Evolutionary conservation across 495 filamentous ascomycete species (phyloP).

Genomic region (Glonium stellatum): DNA sequence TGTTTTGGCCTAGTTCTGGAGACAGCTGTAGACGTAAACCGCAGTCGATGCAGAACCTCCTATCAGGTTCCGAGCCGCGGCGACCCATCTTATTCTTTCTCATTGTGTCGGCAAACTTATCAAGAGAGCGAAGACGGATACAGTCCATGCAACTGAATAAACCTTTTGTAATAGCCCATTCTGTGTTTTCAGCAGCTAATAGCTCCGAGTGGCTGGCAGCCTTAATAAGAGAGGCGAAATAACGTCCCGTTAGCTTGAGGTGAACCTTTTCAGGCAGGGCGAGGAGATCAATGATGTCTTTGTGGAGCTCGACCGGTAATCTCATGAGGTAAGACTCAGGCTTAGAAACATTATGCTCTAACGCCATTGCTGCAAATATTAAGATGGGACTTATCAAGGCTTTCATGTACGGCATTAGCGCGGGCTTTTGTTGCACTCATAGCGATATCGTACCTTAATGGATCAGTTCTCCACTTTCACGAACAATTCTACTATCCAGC

Average conservation of each 20-base stretch:
- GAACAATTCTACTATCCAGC: too few species aligned
- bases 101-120: slow-evolving; percentile 18
- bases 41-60: slow-evolving; percentile 18
- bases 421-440: too few species aligned
- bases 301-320: slow-evolving; percentile 20
- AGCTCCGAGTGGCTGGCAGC: slow-evolving; percentile 10
- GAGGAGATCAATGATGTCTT: slow-evolving; percentile 19
- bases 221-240: slow-evolving; percentile 13
- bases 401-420: too few species aligned
- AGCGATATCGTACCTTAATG: too few species aligned
- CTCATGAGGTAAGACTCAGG: slow-evolving; percentile 5
- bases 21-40: slow-evolving; percentile 4
- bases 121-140: slow-evolving; percentile 8
- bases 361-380: too few species aligned
- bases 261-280: slow-evolving; percentile 10
- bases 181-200: slow-evolving; percentile 10
- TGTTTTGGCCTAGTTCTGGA: too few species aligned
- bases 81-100: slow-evolving; percentile 18
- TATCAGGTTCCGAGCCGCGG: slow-evolving; percentile 12
- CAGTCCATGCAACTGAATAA: slow-evolving; percentile 20
- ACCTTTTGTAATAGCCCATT: slow-evolving; percentile 10
- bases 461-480: too few species aligned
- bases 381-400: too few species aligned
- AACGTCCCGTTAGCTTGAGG: slow-evolving; percentile 6
- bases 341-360: too few species aligned